Percentiles rank a stretch among this genome's conserved stretches.
Evolutionary conservation across 2,329 filamentous ascomycete genomes (phyloP).

Genomic region (Hymenoscyphus repandus): DNA sequence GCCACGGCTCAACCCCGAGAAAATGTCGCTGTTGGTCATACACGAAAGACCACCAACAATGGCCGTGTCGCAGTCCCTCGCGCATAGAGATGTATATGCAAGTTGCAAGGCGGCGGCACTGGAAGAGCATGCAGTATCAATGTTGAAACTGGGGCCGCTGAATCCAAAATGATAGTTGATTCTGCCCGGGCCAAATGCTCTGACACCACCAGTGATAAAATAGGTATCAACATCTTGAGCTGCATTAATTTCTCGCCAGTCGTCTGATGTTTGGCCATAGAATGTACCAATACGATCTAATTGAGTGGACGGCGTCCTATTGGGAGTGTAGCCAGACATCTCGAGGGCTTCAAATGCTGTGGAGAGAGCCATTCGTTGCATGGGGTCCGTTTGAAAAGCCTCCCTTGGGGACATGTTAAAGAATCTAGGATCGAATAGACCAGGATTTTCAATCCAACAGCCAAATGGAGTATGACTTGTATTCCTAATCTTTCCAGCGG

Average conservation of each 20-base stretch:
- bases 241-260: constrained; percentile 31
- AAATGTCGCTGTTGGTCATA: constrained; percentile 28
- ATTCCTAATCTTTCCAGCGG: constrained; percentile 66
- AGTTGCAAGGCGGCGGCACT: constrained; percentile 34
- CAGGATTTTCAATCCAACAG: constrained; percentile 64
- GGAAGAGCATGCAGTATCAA: constrained; percentile 39
- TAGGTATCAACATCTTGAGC: constrained; percentile 31
- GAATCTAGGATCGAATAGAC: constrained; percentile 71
- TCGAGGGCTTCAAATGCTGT: constrained; percentile 79
- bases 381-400: constrained; percentile 72
- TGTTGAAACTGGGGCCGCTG: constrained; percentile 35
- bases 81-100: constrained; percentile 28
- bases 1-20: constrained; percentile 28
- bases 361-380: constrained; percentile 58
- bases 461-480: constrained; percentile 71
- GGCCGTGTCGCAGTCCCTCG: constrained; percentile 29
- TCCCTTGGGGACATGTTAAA: constrained; percentile 83
- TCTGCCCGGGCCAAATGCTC: constrained; percentile 31
- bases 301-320: constrained; percentile 28
- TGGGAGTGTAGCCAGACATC: constrained; percentile 66
- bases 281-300: constrained; percentile 39
- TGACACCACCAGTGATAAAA: constrained; percentile 28
- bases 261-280: constrained; percentile 30
- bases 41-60: constrained; percentile 28
- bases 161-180: constrained; percentile 40